Evolutionary conservation across 1,284 basidiomycete genomes (phyloP).

Genomic region (Naganishia cerealis): DNA sequence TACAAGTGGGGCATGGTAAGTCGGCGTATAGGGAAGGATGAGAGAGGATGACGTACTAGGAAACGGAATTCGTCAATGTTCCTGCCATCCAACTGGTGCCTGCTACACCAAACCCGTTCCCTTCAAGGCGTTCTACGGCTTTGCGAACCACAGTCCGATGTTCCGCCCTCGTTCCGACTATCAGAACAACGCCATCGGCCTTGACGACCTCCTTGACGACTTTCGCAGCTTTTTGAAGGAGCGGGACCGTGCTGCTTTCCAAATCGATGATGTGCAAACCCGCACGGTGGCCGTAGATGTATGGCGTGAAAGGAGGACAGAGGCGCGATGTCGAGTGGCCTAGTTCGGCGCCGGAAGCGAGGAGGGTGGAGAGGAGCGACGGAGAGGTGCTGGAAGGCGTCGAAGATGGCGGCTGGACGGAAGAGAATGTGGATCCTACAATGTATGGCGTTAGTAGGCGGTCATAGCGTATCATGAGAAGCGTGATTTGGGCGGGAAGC

Average conservation of each 20-base stretch:
- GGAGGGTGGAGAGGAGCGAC: constrained; percentile 72
- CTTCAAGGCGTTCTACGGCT: constrained; percentile 75
- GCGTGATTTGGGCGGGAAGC: constrained; percentile 31
- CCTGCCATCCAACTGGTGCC: constrained; percentile 86
- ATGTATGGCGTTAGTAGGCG: constrained; percentile 36
- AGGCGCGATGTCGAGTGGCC: constrained; percentile 82
- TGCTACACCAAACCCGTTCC: constrained; percentile 74
- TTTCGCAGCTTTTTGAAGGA: constrained; percentile 83
- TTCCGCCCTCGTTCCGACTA: constrained; percentile 82
- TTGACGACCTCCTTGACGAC: constrained; percentile 80
- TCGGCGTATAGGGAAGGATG: not conserved
- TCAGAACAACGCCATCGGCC: constrained; percentile 80
- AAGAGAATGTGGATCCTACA: constrained; percentile 30
- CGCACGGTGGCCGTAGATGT: constrained; percentile 87
- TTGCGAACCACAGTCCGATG: constrained; percentile 73
- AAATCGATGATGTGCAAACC: constrained; percentile 93
- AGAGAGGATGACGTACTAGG: constrained; percentile 57
- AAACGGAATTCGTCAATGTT: constrained; percentile 83
- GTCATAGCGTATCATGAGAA: not conserved
- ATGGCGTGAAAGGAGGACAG: constrained; percentile 85
- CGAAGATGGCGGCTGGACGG: constrained; percentile 36
- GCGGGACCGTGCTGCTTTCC: constrained; percentile 80
- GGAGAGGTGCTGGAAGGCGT: constrained; percentile 60
- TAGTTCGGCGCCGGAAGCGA: constrained; percentile 90
- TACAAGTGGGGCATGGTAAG: constrained; percentile 31